Evolutionary conservation across 352 stramenopile species (phyloP).

Genomic region (Phytophthora citricola): DNA sequence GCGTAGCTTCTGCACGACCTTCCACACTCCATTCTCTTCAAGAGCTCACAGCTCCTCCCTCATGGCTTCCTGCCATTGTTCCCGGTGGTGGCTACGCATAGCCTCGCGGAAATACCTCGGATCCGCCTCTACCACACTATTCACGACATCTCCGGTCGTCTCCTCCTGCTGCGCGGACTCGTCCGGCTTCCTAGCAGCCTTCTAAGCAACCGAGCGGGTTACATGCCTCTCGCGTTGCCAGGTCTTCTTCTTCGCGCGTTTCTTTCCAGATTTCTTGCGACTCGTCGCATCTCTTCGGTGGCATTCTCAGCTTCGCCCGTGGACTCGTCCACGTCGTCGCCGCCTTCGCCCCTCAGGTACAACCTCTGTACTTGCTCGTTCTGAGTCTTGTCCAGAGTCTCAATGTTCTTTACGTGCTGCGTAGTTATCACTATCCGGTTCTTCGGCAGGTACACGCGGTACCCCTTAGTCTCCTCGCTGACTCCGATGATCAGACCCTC

Average conservation of each 20-base stretch:
- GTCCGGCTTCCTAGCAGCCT: not conserved
- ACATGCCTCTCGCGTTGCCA: not conserved
- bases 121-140: too few relatives aligned
- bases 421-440: slow-evolving; percentile 13
- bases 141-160: too few relatives aligned
- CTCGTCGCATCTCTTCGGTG: not conserved
- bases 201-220: not conserved
- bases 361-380: not conserved
- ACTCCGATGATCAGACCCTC: slow-evolving; percentile 14
- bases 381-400: not conserved
- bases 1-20: not conserved
- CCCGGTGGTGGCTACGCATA: too few relatives aligned
- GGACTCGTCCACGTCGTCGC: not conserved
- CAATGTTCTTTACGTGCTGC: slow-evolving; percentile 7
- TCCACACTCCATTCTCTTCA: not conserved
- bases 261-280: not conserved
- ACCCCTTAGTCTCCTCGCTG: slow-evolving; percentile 20
- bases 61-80: too few relatives aligned
- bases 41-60: not conserved
- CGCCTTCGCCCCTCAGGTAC: not conserved
- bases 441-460: slow-evolving; percentile 23
- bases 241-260: not conserved
- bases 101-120: too few relatives aligned
- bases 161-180: not conserved
- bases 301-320: not conserved